phyloP scores from a whole-genome alignment of 2,329 filamentous ascomycete genomes.

The Mariannaea sp. region DNA sequence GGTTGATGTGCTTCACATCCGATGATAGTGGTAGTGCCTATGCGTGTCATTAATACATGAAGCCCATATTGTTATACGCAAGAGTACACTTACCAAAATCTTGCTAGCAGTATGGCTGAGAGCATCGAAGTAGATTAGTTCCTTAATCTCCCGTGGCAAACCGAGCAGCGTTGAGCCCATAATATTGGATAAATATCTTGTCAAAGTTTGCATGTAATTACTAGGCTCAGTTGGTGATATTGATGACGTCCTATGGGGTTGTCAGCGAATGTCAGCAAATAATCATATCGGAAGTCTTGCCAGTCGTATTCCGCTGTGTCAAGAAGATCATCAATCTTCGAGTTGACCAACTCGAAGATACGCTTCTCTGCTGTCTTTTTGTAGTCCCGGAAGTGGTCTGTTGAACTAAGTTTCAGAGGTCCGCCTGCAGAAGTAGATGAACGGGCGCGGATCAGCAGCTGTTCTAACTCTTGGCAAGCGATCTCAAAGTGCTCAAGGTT shows the following conservation, averaged over 20 bases:
- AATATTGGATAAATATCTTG: constrained; percentile 89
- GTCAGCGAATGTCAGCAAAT: constrained; percentile 22
- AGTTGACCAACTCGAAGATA: constrained; percentile 98
- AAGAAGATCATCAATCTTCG: constrained; percentile 96
- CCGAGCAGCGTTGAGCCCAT: constrained; percentile 94
- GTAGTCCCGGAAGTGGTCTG: constrained; percentile 82
- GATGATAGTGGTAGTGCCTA: constrained; percentile 76
- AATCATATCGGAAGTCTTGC: constrained; percentile 46
- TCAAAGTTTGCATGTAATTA: constrained; percentile 95
- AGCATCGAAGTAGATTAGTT: constrained; percentile 96
- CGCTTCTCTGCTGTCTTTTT: constrained; percentile 97
- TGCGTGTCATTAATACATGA: constrained; percentile 23
- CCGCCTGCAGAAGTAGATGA: constrained; percentile 82
- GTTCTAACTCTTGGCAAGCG: constrained; percentile 87
- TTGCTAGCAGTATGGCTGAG: constrained; percentile 87
- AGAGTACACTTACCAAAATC: constrained; percentile 65
- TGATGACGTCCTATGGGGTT: constrained; percentile 51
- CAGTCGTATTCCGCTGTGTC: constrained; percentile 98
- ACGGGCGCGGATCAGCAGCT: constrained; percentile 80
- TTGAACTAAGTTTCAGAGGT: constrained; percentile 79
- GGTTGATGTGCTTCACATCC: constrained; percentile 84
- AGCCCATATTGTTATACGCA: background rate
- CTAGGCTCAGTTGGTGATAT: constrained; percentile 73
- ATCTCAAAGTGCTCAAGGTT: constrained; percentile 97
- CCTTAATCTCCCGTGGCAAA: constrained; percentile 93